Base-by-base conservation (phyloP, 108 stramenopile genomes). In the Conticribra weissflogii region DNA sequence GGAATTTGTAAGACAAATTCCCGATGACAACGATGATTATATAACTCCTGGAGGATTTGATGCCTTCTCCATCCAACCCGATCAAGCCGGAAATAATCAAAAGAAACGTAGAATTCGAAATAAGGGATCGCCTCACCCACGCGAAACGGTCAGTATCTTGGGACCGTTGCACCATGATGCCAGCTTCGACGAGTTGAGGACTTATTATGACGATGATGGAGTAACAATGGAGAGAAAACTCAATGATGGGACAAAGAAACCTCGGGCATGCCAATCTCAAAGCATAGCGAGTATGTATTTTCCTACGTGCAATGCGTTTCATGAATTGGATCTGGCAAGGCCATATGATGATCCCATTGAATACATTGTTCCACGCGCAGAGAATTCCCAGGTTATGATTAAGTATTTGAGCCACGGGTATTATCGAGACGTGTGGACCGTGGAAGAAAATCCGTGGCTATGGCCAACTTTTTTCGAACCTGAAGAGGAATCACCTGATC, bases 291-390 rank as follows among this genome's bases (percentile, higher is more conserved):
- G 47, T 3, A 24, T 63, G 8, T 83, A 85, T 47, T 85, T 72
- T 32, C 87, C 87, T 9, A 81, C 74, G 0, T 91, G 90, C 75
- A 91, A 91, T 61, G 16, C 50, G 16, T 67, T 91, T 28, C 90
- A 91, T 65, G 76, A 78, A 52, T 25, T 78, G n/a, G 81, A 84
- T 55, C 15, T 91, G 59, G 46, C 58, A n/a, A 29, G 67, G 45
- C 36, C 78, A 16, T 86, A 59, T 62, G 75, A 85, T 59, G 62
- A 63, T n/a, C 72, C 79, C 14, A 9, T 46, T 33, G 16, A 48
- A 45, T 21, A 53, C 1, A 1, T 1, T 18, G 47, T 59, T 9
- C 76, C 76, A 23, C 63, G 76, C 22, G 64, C 68, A 7, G 78
- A 61, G 21, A 69, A 74, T 50, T 54, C 63, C 2, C 66, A 65